Conservation (phyloP, 2,329 filamentous ascomycete species). For the Colletotrichum trifolii region DNA sequence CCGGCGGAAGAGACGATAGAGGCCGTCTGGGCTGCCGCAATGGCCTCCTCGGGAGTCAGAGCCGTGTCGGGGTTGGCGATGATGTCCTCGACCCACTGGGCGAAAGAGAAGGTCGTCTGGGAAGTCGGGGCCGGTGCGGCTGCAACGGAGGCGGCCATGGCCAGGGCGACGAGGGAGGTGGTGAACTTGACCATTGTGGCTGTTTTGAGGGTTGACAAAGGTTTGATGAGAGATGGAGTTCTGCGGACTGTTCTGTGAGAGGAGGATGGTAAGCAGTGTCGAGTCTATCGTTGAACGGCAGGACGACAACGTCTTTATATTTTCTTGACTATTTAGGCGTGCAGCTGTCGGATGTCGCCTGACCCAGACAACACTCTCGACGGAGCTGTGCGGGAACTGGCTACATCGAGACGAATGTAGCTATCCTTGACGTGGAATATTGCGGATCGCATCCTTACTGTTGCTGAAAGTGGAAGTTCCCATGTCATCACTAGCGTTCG, state of each 20-base stretch:
- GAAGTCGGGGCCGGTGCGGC: conserved; percentile 10
- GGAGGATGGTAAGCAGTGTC: neutral
- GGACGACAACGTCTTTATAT: neutral
- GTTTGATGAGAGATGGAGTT: neutral
- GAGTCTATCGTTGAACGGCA: neutral
- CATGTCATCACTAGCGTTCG: neutral
- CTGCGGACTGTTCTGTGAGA: neutral
- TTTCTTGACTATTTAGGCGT: too few relatives aligned
- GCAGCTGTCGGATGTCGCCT: neutral
- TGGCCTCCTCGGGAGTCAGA: conserved; percentile 12
- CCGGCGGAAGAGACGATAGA: neutral
- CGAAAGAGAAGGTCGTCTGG: conserved; percentile 25
- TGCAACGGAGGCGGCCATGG: conserved; percentile 2
- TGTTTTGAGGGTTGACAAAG: neutral
- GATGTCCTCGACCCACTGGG: conserved; percentile 24
- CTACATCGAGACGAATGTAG: too few relatives aligned
- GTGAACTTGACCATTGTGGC: conserved; percentile 8
- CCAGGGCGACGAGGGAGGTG: neutral
- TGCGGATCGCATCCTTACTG: neutral
- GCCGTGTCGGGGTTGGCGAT: conserved; percentile 18
- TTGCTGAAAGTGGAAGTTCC: neutral
- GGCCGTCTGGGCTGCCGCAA: conserved; percentile 2
- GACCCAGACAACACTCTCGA: too few relatives aligned
- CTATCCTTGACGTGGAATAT: neutral
- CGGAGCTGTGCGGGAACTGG: too few relatives aligned